Evolutionary conservation across 768 basidiomycete genomes (phyloP).

Genomic region (Imleria badia): DNA sequence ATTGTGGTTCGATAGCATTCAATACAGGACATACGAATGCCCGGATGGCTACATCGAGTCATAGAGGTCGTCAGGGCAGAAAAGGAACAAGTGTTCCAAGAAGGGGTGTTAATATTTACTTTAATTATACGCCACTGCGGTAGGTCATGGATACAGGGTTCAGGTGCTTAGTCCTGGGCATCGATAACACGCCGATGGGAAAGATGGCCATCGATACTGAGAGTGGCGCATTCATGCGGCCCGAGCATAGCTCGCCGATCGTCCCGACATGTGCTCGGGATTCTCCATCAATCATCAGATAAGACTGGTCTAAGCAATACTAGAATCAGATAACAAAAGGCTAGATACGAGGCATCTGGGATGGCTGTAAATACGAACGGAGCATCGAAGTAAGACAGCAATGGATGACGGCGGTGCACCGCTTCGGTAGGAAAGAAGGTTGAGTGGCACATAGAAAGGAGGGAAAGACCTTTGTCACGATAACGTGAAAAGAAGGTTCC

Average conservation of each 20-base stretch:
- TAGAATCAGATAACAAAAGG: background rate
- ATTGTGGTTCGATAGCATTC: background rate
- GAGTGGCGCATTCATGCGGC: background rate
- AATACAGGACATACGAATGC: background rate
- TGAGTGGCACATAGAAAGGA: background rate
- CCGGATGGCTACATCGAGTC: background rate
- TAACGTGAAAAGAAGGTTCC: conserved; percentile 4
- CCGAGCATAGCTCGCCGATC: background rate
- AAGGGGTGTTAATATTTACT: background rate
- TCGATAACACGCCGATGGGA: conserved; percentile 7
- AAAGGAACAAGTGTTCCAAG: conserved; percentile 6
- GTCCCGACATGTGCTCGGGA: background rate
- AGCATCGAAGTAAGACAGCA: conserved; percentile 2
- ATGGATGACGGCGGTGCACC: conserved; percentile 2
- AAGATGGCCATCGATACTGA: background rate
- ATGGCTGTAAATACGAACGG: conserved; percentile 5
- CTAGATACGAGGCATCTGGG: background rate
- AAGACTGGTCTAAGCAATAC: background rate
- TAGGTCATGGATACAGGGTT: background rate
- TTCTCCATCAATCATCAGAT: conserved; percentile 16
- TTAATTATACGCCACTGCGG: background rate
- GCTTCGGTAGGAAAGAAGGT: conserved; percentile 13
- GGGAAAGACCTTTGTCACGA: conserved; percentile 8
- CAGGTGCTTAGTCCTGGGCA: background rate
- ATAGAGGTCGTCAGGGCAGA: background rate